A percentile compares a stretch with the other conserved stretches of the same genome.
These are phyloP conservation scores for Colletotrichum gigasporum DNA, from an alignment of 2,329 filamentous ascomycete species.

Conservation along the genomic window DNA sequence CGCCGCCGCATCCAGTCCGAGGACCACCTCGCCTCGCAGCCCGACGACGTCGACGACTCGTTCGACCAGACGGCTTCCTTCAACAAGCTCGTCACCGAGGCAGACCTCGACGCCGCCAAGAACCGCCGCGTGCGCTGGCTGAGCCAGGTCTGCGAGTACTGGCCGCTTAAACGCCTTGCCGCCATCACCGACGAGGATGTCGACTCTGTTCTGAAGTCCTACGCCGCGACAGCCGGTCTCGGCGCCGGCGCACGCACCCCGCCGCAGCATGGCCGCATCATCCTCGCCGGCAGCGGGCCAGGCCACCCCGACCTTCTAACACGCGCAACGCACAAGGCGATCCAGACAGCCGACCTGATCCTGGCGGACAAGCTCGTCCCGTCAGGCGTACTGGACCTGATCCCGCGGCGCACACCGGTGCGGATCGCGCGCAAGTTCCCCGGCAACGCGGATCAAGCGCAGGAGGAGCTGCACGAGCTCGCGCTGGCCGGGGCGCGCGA, in stretches of 20 bases:
- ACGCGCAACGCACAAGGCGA: constrained; percentile 80
- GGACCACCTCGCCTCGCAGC: constrained; percentile 58
- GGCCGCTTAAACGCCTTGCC: constrained; percentile 87
- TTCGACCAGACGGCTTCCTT: constrained; percentile 82
- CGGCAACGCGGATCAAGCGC: constrained; percentile 92
- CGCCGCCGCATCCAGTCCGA: constrained; percentile 78
- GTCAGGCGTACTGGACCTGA: constrained; percentile 83
- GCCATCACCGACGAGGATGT: constrained; percentile 83
- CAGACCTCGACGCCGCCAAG: constrained; percentile 78
- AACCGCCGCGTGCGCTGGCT: constrained; percentile 91
- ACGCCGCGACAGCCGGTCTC: constrained; percentile 50
- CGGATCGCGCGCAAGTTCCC: constrained; percentile 97
- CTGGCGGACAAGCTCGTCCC: constrained; percentile 90
- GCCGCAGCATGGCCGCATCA: constrained; percentile 71
- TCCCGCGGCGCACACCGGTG: constrained; percentile 88
- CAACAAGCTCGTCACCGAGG: constrained; percentile 81
- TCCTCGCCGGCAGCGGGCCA: constrained; percentile 91
- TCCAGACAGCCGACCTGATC: constrained; percentile 78
- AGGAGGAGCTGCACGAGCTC: constrained; percentile 85
- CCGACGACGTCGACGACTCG: constrained; percentile 64
- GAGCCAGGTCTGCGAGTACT: constrained; percentile 97
- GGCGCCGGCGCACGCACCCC: neutral
- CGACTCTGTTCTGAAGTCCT: constrained; percentile 78
- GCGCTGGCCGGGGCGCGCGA: constrained; percentile 72
- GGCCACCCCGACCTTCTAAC: constrained; percentile 94